Base-by-base conservation (phyloP, 208 protist species). In the Leishmania mexicana region DNA sequence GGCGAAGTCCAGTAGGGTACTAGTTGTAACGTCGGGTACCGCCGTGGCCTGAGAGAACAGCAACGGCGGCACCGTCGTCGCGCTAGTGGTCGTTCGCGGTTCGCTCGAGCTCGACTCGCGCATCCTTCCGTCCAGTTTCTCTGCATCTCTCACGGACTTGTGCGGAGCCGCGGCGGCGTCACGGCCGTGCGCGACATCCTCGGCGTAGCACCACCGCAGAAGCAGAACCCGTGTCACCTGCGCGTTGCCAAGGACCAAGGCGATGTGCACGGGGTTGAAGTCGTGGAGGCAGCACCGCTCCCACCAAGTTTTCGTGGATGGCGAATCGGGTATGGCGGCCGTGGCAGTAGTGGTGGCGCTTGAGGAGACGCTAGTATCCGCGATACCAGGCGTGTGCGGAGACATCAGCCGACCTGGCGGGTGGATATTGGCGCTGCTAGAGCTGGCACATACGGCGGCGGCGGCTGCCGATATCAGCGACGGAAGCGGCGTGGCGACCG, bases 231-330 rank as follows among this genome's bases (percentile, higher is more conserved):
- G 75, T 31, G 75, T 40, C 83, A 80, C 83, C 72, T 77, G 79
- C 51, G 83, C 81, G 77, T 91, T 80, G 42, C 88, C 88, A 8
- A 88, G 84, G 40, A 78, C 47, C 24, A 91, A 83, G 1, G 88
- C 84, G 24, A 88, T 65, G 70, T 88, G 81, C 7, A 91, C 74
- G 3, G 83, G 62, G 45, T 81, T 83, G 24, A 91, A 81, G 45
- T 38, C 79, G 75, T 91, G 88, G 15, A n/a, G 28, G 64, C 84
- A 91, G 45, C 65, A 74, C 40, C 80, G 88, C 74, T 83, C 80
- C 78, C 60, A 81, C 21, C 65, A 73, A 72, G 47, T 72, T 31
- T 3, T n/a, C 47, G 71, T 67, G 49, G 40, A 75, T 54, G 77
- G 17, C 6, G 79, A 80, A 13, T 35, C 40, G 6, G 70, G n/a